phyloP scores from a whole-genome alignment of 768 basidiomycete species.

The Tulasnella sp. region DNA sequence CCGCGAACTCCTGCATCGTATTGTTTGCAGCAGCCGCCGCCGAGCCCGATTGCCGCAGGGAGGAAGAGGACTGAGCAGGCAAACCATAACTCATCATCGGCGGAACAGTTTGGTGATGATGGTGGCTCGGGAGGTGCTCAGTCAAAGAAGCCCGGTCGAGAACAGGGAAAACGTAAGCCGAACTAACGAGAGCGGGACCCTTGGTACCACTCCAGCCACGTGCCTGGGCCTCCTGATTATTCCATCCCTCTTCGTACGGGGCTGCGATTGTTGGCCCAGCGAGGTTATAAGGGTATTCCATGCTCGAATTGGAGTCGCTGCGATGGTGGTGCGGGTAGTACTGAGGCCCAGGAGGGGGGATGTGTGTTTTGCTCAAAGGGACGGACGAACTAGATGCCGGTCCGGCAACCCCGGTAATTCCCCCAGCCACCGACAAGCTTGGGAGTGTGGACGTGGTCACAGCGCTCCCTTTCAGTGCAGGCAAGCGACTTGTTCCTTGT shows the following conservation, averaged over 20 bases:
- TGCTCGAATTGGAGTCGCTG: conserved; percentile 6
- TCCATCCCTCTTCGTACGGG: background rate
- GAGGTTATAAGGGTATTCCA: background rate
- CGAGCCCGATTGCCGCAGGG: conserved; percentile 17
- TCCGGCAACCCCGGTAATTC: conserved; percentile 4
- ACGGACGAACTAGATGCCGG: background rate
- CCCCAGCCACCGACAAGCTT: conserved; percentile 15
- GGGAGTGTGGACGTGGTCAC: background rate
- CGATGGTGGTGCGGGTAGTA: background rate
- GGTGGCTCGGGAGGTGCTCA: conserved; percentile 24
- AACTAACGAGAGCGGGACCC: conserved; percentile 4
- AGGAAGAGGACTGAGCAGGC: conserved; percentile 1
- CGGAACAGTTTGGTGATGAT: conserved; percentile 27
- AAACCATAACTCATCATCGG: conserved; percentile 24
- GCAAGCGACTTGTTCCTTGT: background rate
- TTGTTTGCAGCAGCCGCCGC: background rate
- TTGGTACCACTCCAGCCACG: conserved; percentile 3
- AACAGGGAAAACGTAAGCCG: conserved; percentile 23
- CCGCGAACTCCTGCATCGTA: conserved; percentile 11
- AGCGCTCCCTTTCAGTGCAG: background rate
- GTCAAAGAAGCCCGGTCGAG: conserved; percentile 22
- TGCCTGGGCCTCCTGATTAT: background rate
- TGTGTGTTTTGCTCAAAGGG: background rate
- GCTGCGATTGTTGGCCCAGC: background rate
- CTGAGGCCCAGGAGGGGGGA: background rate